phyloP scores from a whole-genome alignment of 2,329 filamentous ascomycete genomes.

The Pseudocercospora pini-densiflorae region DNA sequence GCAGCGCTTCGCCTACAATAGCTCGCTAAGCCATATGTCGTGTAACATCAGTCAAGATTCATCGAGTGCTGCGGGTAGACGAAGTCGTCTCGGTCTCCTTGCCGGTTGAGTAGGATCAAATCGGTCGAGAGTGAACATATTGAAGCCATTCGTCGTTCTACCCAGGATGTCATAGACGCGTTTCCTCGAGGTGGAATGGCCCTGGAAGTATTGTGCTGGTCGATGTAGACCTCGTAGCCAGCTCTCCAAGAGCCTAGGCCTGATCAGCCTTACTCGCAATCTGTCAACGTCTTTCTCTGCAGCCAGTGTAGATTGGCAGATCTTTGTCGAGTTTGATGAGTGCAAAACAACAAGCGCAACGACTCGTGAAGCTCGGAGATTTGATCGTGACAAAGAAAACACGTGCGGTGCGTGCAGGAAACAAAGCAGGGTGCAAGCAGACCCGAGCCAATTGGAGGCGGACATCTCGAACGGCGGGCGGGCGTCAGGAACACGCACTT shows the following conservation, averaged over 20 bases:
- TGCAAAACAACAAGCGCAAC: not conserved
- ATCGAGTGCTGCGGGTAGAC: too few relatives aligned
- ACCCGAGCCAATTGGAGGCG: not conserved
- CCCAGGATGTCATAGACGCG: too few relatives aligned
- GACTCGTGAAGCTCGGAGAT: slow-evolving; percentile 2
- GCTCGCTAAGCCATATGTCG: too few relatives aligned
- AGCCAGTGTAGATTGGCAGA: not conserved
- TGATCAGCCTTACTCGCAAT: not conserved
- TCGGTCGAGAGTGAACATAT: too few relatives aligned
- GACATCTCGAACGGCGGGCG: not conserved
- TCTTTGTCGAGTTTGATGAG: slow-evolving; percentile 6
- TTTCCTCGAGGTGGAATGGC: too few relatives aligned
- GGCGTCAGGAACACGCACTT: not conserved
- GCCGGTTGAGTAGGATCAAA: too few relatives aligned
- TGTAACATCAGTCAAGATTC: too few relatives aligned
- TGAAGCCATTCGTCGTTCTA: too few relatives aligned
- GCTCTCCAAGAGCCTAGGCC: not conserved
- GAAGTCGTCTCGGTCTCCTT: too few relatives aligned
- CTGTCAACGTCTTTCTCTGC: not conserved
- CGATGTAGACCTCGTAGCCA: too few relatives aligned
- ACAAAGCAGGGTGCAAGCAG: not conserved
- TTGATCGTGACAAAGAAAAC: not conserved
- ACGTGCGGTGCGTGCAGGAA: not conserved
- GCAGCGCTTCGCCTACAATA: too few relatives aligned
- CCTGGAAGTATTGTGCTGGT: not conserved